phyloP scores from a whole-genome alignment of 306 rosid genomes.

The Trifolium pratense region DNA sequence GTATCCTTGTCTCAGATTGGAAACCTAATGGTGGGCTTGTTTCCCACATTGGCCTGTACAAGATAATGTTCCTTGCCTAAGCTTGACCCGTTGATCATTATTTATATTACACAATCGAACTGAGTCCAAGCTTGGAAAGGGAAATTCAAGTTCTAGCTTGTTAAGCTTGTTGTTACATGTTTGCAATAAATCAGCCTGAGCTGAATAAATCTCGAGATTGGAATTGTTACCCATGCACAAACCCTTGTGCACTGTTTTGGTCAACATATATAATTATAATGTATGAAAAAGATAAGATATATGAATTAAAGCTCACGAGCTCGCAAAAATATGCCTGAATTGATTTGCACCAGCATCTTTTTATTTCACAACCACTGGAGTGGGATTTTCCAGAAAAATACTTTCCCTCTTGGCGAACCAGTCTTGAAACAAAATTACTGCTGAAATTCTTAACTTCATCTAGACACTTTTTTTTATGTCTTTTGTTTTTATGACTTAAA shows the following conservation, averaged over 20 bases:
- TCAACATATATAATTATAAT: background rate
- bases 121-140: slow-evolving; percentile 35
- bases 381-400: slow-evolving; percentile 23
- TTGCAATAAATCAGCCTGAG: slow-evolving; percentile 42
- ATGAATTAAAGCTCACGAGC: slow-evolving; percentile 14
- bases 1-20: slow-evolving; percentile 28
- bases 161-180: slow-evolving; percentile 39
- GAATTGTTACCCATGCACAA: slow-evolving; percentile 27
- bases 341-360: slow-evolving; percentile 19
- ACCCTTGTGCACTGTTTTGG: slow-evolving; percentile 7
- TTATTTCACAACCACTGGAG: slow-evolving; percentile 23
- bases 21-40: slow-evolving; percentile 38
- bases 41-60: slow-evolving; percentile 33
- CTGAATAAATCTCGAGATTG: slow-evolving; percentile 34
- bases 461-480: slow-evolving; percentile 4
- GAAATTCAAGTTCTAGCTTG: slow-evolving; percentile 37
- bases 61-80: slow-evolving; percentile 36
- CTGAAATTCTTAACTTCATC: slow-evolving; percentile 13
- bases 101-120: slow-evolving; percentile 38
- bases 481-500: background rate
- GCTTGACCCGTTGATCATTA: slow-evolving; percentile 40
- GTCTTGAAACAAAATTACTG: slow-evolving; percentile 20
- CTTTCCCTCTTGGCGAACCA: slow-evolving; percentile 17
- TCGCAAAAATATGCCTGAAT: slow-evolving; percentile 13
- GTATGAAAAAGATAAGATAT: slow-evolving; percentile 1